Evolutionary conservation across 768 basidiomycete genomes (phyloP).

Genomic region (Mycena filopes): DNA sequence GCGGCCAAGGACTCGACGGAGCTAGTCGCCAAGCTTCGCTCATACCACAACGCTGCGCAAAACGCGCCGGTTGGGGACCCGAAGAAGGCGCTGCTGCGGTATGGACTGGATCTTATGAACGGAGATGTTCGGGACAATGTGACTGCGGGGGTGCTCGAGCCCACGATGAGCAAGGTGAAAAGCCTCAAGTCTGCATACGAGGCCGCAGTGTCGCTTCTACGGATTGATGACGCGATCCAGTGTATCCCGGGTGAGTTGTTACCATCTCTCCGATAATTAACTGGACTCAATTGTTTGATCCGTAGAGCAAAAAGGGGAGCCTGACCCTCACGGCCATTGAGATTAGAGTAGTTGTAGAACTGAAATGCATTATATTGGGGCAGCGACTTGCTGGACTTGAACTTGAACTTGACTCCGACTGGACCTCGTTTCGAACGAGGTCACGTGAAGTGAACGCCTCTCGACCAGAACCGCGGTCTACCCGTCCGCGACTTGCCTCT

Average conservation of each 20-base stretch:
- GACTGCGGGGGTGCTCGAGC: conserved; percentile 92
- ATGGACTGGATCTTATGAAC: conserved; percentile 94
- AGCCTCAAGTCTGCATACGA: conserved; percentile 97
- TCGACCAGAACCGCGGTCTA: neutral
- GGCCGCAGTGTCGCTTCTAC: conserved; percentile 91
- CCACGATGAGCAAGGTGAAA: conserved; percentile 96
- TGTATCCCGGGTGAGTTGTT: conserved; percentile 79
- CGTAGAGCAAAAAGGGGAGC: conserved; percentile 76
- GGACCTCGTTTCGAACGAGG: too few relatives aligned
- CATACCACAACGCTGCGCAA: conserved; percentile 97
- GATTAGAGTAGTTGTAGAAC: conserved; percentile 29
- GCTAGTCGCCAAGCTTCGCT: conserved; percentile 94
- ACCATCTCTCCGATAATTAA: conserved; percentile 22
- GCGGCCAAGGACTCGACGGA: conserved; percentile 99
- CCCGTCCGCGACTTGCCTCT: neutral
- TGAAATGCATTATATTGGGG: conserved; percentile 1
- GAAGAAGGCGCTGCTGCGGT: conserved; percentile 89
- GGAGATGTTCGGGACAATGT: conserved; percentile 97
- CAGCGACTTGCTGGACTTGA: neutral
- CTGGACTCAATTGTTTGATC: conserved; percentile 32
- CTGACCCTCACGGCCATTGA: conserved; percentile 83
- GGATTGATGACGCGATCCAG: conserved; percentile 97
- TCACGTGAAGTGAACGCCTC: conserved; percentile 19
- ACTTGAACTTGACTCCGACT: too few relatives aligned
- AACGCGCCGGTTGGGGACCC: conserved; percentile 91